Evolutionary conservation across 257 asterid species (phyloP).

Genomic region (Scutellaria barbata): DNA sequence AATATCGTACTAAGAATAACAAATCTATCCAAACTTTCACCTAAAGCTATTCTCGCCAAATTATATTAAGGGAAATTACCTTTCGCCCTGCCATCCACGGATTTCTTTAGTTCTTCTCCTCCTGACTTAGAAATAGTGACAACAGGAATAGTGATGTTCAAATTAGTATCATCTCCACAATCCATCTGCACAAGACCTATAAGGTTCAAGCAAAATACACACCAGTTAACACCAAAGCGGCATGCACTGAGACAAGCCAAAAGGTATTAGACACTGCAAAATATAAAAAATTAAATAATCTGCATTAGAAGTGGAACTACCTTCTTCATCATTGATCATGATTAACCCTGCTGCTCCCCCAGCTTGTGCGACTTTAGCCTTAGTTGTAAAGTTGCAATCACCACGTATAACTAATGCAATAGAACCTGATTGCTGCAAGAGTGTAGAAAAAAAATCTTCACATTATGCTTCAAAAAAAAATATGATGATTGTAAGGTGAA

Average conservation of each 20-base stretch:
- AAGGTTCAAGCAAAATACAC: constrained; percentile 40
- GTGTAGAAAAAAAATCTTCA: constrained; percentile 32
- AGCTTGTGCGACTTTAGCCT: constrained; percentile 83
- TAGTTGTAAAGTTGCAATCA: constrained; percentile 76
- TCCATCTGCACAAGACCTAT: constrained; percentile 83
- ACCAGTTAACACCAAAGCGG: constrained; percentile 32
- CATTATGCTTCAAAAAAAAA: constrained; percentile 28
- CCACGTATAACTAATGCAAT: constrained; percentile 81
- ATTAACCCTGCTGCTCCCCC: constrained; percentile 82
- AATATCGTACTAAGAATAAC: constrained; percentile 15
- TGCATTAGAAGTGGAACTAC: constrained; percentile 50
- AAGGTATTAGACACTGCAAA: constrained; percentile 33
- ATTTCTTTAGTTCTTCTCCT: constrained; percentile 71
- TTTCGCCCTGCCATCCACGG: constrained; percentile 54
- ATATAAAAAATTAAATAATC: constrained; percentile 23
- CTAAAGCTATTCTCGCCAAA: constrained; percentile 30
- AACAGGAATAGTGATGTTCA: constrained; percentile 76
- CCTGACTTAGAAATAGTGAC: constrained; percentile 72
- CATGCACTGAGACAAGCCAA: constrained; percentile 20
- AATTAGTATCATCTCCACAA: constrained; percentile 63
- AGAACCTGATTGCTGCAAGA: constrained; percentile 72
- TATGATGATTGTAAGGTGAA: neutral
- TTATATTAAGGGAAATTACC: constrained; percentile 50
- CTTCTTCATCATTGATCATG: constrained; percentile 80
- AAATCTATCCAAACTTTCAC: constrained; percentile 25